Base-by-base conservation (phyloP, 2,329 filamentous ascomycete genomes). In the Scolecobasidium constrictum region DNA sequence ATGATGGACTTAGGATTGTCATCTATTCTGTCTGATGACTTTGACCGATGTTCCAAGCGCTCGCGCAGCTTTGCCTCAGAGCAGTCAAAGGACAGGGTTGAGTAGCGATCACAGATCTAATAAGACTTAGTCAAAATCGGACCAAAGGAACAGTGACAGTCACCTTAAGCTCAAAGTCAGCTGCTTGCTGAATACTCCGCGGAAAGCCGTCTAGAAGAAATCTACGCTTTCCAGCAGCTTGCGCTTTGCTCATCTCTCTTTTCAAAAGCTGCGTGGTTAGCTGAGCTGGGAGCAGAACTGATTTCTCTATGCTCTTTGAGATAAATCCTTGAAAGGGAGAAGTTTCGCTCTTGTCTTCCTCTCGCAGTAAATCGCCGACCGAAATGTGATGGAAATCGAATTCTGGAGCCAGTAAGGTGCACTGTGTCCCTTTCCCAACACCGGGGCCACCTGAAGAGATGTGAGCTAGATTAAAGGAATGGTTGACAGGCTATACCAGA, bases 181-280 rank as follows among this genome's bases (percentile, higher is more conserved):
- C 23, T 16, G 15, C 22, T 42, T 42, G 18, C 23, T 35, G 20
- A 13, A 42, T 12, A 21, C 39, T 42, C 39, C 39, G 31, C 20
- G 15, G 39, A 26, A 42, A 42, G n/a, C 39, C 39, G 20, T 45
- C 43, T 35, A 45, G 20, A 15, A 45, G 38, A 36, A 45, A 45
- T 42, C 38, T 42, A 16, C 36, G 9, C 33, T 45, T 45, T 42
- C 43, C 20, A 20, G n/a, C 37, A 11, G 28, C 38, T 42, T 42
- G 17, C 38, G 43, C 43, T 36, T 42, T 35, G 31, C 21, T 36
- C 15, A 45, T 45, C 34, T 45, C 43, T 21, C 23, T 11, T 34
- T 41, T 42, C 19, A 45, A 45, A 31, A 45, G 43, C 23, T 45
- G 12, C 20, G 43, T 45, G 26, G 43, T 45, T 4, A 45, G 43